Base-by-base conservation (phyloP, 2,329 filamentous ascomycete genomes). In the Nigrograna mackinnonii region DNA sequence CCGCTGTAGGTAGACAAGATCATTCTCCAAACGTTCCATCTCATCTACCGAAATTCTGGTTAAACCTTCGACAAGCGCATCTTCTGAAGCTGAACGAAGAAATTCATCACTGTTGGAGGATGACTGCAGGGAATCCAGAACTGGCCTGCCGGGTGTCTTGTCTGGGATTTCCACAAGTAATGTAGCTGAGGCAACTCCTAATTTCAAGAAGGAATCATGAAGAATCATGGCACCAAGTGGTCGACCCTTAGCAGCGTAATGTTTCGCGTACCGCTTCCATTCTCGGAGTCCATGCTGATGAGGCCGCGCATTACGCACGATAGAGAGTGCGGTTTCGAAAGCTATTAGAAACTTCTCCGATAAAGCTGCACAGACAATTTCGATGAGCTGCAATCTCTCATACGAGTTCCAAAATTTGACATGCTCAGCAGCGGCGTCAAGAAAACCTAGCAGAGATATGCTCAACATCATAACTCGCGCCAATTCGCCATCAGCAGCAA, bases 181-280 rank as follows among this genome's bases (percentile, higher is more conserved):
- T 12, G 89, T 88, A 2, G 89, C 89, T 40, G 83, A 86, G 2
- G 90, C 83, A 22, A 91, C 85, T 11, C 96, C 77, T 22, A 97
- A 80, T 67, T 84, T 85, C 78, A 95, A 90, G 64, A 95, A 95
- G 50, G 86, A 91, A 59, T 89, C 84, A 65, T 96, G 91, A 17
- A 99, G 71, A 5, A 97, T 79, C 86, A 96, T 94, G 11, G 91
- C 90, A 7, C 94, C 91, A 32, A 99, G 73, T 1, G 95, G 92
- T 16, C 89, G 82, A 7, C 88, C 88, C 44, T 83, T 79, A 13
- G 84, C 80, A 20, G 89, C 84, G 70, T 97, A 99, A 47, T 91
- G 87, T 33, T 86, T 87, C 43, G 89, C 74, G 68, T 89, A 90
- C 50, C 86, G 84, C 70, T 88, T 95, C 94, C 94, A 99, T 52